A percentile compares a stretch with the other conserved stretches of the same genome.
Evolutionary conservation across 2,329 filamentous ascomycete species (phyloP).

Genomic region (Penicillium sp.): DNA sequence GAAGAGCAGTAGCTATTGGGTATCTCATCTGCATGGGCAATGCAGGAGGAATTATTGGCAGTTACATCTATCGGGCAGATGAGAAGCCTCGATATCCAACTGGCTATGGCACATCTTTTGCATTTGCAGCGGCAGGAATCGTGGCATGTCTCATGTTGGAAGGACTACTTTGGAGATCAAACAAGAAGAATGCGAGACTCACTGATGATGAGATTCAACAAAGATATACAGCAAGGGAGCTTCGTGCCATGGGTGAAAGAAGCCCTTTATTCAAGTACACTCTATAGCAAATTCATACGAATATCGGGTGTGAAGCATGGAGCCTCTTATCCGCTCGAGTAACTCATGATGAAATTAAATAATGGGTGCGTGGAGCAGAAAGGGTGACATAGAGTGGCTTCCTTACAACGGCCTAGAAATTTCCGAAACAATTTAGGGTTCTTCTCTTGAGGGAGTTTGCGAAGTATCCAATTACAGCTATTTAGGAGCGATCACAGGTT

Average conservation of each 20-base stretch:
- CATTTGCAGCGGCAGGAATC: constrained; percentile 30
- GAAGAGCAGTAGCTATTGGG: constrained; percentile 49
- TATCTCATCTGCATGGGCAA: constrained; percentile 49
- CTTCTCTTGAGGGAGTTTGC: too few species aligned
- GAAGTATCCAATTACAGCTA: too few species aligned
- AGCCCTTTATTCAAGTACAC: constrained; percentile 14
- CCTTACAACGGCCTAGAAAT: too few species aligned
- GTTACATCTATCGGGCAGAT: constrained; percentile 36
- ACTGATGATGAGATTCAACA: constrained; percentile 2
- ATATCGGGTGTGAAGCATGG: too few species aligned
- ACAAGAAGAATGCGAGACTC: constrained; percentile 4
- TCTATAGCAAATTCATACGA: too few species aligned
- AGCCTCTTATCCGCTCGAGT: too few species aligned
- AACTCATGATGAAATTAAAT: too few species aligned
- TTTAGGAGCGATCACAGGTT: too few species aligned
- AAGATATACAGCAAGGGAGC: constrained; percentile 6
- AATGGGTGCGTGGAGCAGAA: too few species aligned
- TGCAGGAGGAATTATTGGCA: constrained; percentile 42
- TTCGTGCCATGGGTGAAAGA: constrained; percentile 10
- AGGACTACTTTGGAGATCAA: constrained; percentile 8
- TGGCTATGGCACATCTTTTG: constrained; percentile 39
- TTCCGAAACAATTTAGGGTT: too few species aligned
- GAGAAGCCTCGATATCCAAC: constrained; percentile 40
- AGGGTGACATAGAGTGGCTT: too few species aligned
- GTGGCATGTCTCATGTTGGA: constrained; percentile 15